phyloP scores from a whole-genome alignment of 805 yeast genomes.

The Ogataea naganishii region DNA sequence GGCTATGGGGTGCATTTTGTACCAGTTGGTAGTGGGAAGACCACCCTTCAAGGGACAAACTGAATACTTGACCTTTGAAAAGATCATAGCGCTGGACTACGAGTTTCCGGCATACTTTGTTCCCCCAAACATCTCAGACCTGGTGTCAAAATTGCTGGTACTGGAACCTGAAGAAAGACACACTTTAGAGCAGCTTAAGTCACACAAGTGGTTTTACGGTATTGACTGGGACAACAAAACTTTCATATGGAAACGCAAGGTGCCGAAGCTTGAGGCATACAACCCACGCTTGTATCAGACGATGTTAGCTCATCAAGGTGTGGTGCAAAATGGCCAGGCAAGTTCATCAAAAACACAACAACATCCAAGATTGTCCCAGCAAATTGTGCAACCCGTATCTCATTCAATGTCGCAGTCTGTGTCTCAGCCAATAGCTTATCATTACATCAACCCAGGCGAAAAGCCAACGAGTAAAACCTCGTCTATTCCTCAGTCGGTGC shows the following conservation, averaged over 20 bases:
- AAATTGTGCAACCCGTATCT: constrained; percentile 22
- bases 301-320: neutral
- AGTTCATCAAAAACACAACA: constrained; percentile 1
- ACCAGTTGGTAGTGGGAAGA: constrained; percentile 70
- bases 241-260: constrained; percentile 57
- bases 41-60: constrained; percentile 89
- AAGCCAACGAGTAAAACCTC: constrained; percentile 17
- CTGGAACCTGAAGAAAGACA: constrained; percentile 65
- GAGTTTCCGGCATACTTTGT: constrained; percentile 58
- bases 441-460: constrained; percentile 15
- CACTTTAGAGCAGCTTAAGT: constrained; percentile 46
- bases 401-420: constrained; percentile 4
- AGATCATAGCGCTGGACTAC: constrained; percentile 72
- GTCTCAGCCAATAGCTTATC: constrained; percentile 9
- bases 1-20: constrained; percentile 89
- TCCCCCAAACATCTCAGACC: constrained; percentile 53
- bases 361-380: constrained; percentile 27
- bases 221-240: constrained; percentile 61
- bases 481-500: constrained; percentile 18
- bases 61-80: constrained; percentile 81
- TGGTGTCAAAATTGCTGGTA: constrained; percentile 58
- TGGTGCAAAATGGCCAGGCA: constrained; percentile 1
- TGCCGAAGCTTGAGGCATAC: constrained; percentile 66
- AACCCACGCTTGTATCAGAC: constrained; percentile 28
- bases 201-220: constrained; percentile 62